A percentile compares a stretch with the other conserved stretches of the same genome.
These are phyloP conservation scores for Perkinsus marinus DNA, from an alignment of 169 alveolate genomes.

Conservation along the genomic window DNA sequence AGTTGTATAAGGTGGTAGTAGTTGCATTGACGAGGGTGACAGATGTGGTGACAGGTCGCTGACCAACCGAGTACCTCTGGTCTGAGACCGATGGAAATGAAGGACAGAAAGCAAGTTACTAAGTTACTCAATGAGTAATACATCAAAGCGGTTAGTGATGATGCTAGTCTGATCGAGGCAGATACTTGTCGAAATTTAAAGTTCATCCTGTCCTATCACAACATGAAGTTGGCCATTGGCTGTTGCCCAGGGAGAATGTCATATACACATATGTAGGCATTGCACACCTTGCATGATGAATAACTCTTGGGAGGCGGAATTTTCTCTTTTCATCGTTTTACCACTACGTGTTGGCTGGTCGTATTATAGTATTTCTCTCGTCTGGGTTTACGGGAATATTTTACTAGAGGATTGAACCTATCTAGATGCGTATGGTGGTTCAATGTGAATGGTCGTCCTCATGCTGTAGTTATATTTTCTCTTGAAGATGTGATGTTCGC, in stretches of 20 bases:
- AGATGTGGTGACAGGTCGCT: conserved; percentile 15
- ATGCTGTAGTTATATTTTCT: too few species aligned
- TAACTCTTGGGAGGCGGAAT: too few species aligned
- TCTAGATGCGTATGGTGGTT: too few species aligned
- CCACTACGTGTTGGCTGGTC: too few species aligned
- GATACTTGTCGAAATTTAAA: conserved; percentile 36
- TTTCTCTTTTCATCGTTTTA: too few species aligned
- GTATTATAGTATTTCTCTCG: too few species aligned
- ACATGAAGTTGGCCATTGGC: conserved; percentile 77
- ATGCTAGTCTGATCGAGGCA: conserved; percentile 4
- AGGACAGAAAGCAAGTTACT: conserved; percentile 63
- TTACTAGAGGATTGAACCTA: too few species aligned
- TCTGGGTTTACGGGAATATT: too few species aligned
- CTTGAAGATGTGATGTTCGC: too few species aligned
- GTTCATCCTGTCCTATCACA: conserved; percentile 59
- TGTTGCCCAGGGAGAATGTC: conserved; percentile 70
- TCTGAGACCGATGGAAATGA: conserved; percentile 66
- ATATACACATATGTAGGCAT: conserved; percentile 80
- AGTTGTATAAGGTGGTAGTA: conserved; percentile 61
- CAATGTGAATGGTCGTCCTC: too few species aligned
- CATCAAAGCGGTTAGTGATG: conserved; percentile 7
- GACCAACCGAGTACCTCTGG: conserved; percentile 27
- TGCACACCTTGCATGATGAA: too few species aligned
- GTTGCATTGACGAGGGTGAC: conserved; percentile 19
- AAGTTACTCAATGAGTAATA: conserved; percentile 48